Base-by-base conservation (phyloP, 805 yeast genomes). In the Clavispora fructus region DNA sequence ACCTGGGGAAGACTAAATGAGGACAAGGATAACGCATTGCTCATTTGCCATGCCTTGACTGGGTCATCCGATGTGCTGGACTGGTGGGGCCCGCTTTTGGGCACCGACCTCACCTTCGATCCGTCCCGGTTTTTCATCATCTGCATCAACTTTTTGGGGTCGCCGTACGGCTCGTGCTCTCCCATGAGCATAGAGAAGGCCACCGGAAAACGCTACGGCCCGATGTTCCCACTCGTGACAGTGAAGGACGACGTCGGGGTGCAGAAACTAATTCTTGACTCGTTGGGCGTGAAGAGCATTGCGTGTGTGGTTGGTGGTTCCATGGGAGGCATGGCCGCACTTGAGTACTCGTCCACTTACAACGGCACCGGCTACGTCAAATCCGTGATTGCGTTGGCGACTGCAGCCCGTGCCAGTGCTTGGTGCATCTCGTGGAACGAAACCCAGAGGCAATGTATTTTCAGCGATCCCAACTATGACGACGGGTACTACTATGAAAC, bases 341-440 rank as follows among this genome's bases (percentile, higher is more conserved):
- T 94, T 56, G 99, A 94, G 63, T 94, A 88, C 78, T 80, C 90
- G 3, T 60, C 73, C 1, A 67, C 68, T 2, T 88, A 78, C 61
- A 83, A 80, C 45, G 85, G 85, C 4, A 62, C 71, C 1, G 77
- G 74, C 2, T 94, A 79, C 60, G 95, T 94, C 30, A 76, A 77
- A 48, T 71, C 78, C 37, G 72, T 87, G 19, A 83, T 92, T 12
- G 92, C 97, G 0, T 68, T 92, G 44, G 99, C 99, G 1, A 92
- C 98, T 0, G 82, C 95, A 25, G 97, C 98, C 0, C 75, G 95
- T 59, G 95, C 91, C 39, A 85, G 95, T 2, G 99, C 99, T 0
- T 94, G 99, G 99, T 94, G 98, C 55, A 94, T 94, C 35, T 87
- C 96, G 4, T 94, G 99, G 99, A 92, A 95, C 45, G 99, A 94